Conservation (phyloP, 1,284 basidiomycete species). For the Acaromyces ingoldii region DNA sequence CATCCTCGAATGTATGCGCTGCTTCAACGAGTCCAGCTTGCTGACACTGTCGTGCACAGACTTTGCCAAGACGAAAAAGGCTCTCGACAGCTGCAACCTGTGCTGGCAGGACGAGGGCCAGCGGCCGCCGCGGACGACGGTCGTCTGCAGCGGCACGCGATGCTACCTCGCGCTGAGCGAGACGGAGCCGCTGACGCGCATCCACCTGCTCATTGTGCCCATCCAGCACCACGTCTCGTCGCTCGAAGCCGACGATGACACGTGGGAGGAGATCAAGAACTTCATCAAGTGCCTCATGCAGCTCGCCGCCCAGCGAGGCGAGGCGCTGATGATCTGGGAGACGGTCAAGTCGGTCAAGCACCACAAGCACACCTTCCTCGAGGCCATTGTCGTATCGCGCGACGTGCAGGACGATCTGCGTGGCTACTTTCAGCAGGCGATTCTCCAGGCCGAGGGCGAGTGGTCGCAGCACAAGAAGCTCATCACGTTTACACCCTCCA, state of each 20-base stretch:
- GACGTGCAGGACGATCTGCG: conserved; percentile 77
- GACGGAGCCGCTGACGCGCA: conserved; percentile 75
- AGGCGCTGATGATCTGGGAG: conserved; percentile 89
- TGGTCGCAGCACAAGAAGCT: conserved; percentile 97
- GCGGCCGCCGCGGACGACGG: conserved; percentile 71
- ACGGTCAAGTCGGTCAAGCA: conserved; percentile 77
- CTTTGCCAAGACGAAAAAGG: conserved; percentile 89
- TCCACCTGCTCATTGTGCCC: conserved; percentile 91
- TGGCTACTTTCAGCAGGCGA: conserved; percentile 91
- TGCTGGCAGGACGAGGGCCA: conserved; percentile 52
- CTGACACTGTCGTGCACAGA: conserved; percentile 57
- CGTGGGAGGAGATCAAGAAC: conserved; percentile 74
- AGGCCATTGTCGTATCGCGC: conserved; percentile 81
- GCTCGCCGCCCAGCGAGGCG: conserved; percentile 76
- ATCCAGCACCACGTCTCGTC: conserved; percentile 79
- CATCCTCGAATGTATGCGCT: conserved; percentile 7
- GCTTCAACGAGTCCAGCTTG: neutral
- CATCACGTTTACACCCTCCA: conserved; percentile 74
- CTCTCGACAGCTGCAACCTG: conserved; percentile 70
- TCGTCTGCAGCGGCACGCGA: conserved; percentile 83
- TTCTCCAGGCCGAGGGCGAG: conserved; percentile 82
- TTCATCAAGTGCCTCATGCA: conserved; percentile 98
- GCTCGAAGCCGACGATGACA: conserved; percentile 92
- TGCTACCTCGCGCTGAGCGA: conserved; percentile 82
- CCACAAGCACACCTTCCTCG: conserved; percentile 87